Evolutionary conservation across 352 stramenopile species (phyloP), one percentile per base, ranked within the genome.

Genomic region (Globisporangium solare): DNA sequence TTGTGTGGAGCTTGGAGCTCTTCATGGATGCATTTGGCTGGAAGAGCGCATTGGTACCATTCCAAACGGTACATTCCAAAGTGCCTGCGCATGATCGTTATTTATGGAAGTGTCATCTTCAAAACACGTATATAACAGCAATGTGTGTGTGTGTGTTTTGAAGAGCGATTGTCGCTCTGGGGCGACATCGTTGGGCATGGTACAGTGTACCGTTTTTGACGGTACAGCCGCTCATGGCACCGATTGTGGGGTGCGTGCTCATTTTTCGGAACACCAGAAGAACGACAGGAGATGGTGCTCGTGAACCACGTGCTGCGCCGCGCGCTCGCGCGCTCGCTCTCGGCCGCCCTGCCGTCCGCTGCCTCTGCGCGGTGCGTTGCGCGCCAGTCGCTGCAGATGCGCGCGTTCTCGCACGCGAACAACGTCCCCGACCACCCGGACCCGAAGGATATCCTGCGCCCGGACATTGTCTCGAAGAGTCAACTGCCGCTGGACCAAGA

Each of bases 401-500:
- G 76, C 39, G 35, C 56, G 27, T 86, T 91, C 51, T 88, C 76
- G 31, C 48, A 72, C 6, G 54, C 67, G 20, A 64, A 72, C 45
- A 41, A 62, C 62, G 24, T 64, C 55, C 3, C 61, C 11, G 47
- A 51, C 27, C 60, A 52, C 1, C 24, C 37, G 2, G 74, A 88
- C 46, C 67, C 71, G 18, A 76, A 71, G 54, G 65, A 71, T 39
- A 87, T 92, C 35, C 61, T 92, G 63, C 68, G 71, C n/a, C 82
- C 82, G 21, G 59, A 83, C 42, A 22, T 70, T 14, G 27, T 68
- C 40, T 39, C 54, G 35, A 86, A 80, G 69, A 43, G 67, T 58
- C 82, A 90, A 58, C 66, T 77, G 47, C 79, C 79, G 51, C 66
- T 92, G 13, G 63, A 76, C 21, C 55, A 82, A 53, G 79, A 89